Evolutionary conservation across 805 yeast genomes (phyloP), one percentile per base, ranked within the genome.

Genomic region (Ogataea angusta): DNA sequence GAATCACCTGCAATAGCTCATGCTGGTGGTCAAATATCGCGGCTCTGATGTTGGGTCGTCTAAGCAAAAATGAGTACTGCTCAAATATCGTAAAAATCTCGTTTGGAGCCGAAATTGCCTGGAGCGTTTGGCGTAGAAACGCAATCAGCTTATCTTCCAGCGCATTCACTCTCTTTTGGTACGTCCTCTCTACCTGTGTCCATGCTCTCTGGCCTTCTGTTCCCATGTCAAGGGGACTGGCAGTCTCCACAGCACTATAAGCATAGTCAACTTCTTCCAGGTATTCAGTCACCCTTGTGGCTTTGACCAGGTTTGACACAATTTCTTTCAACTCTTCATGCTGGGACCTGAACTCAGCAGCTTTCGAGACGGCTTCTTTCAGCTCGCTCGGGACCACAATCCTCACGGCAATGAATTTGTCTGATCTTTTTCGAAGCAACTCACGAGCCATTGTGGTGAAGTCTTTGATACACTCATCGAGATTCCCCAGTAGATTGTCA

Each of bases 361-460:
- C 47, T 23, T 68, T 66, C 1, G 60, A 64, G 1, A 82, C 37
- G 22, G 79, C 62, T 1, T 71, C 72, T 43, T 64, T 69, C 18
- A 77, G 39, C 12, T 46, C 55, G 1, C 48, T 51, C 2, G 71
- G 63, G 7, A 78, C 70, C n/a, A 66, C 66, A 8, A 88, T 68
- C 42, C 80, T 76, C 15, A 87, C 75, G 16, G 81, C 73, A 10
- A 82, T 71, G 54, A 83, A 82, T 44, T 78, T 80, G 40, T 85
- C 91, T 7, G 79, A 77, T 30, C 93, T 64, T 51, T 80, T 85
- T 47, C 96, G 68, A 29, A 85, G 67, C 3, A 85, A 60, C 45
- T 90, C 96, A 41, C 97, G 72, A 0, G 87, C 76, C 30, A 84
- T 56, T 37, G 76, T 73, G 2, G 80, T 75, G 63, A 82, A 77